A percentile compares a stretch with the other conserved stretches of the same genome.
These are phyloP conservation scores for Vaccinium macrocarpon DNA, from an alignment of 148 eudicot genomes.

Conservation along the genomic window DNA sequence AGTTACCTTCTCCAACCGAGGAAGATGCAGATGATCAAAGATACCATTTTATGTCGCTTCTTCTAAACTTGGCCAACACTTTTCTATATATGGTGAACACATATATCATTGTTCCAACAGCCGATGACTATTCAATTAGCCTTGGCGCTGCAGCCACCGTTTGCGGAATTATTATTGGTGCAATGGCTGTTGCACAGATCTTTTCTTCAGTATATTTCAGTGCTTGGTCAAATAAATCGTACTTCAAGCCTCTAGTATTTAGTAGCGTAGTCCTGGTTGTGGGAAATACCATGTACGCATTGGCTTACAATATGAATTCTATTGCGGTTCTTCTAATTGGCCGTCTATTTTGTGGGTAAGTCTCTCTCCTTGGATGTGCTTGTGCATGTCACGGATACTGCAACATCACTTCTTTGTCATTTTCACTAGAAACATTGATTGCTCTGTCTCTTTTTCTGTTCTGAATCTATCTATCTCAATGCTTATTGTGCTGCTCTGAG, in stretches of 20 bases:
- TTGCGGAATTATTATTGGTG: slow-evolving; percentile 78
- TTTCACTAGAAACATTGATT: background rate
- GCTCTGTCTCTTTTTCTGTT: background rate
- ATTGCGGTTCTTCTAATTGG: slow-evolving; percentile 68
- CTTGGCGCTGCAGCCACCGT: slow-evolving; percentile 87
- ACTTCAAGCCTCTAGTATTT: slow-evolving; percentile 67
- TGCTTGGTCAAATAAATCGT: slow-evolving; percentile 90
- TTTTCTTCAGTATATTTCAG: slow-evolving; percentile 86
- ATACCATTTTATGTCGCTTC: slow-evolving; percentile 72
- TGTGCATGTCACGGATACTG: background rate
- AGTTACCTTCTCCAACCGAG: slow-evolving; percentile 59
- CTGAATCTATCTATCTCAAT: background rate
- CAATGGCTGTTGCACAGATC: slow-evolving; percentile 84
- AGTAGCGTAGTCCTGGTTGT: slow-evolving; percentile 67
- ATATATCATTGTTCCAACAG: slow-evolving; percentile 84
- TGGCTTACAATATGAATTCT: slow-evolving; percentile 74
- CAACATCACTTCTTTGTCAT: background rate
- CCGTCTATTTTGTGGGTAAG: slow-evolving; percentile 76
- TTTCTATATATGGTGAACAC: slow-evolving; percentile 85
- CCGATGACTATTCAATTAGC: slow-evolving; percentile 78
- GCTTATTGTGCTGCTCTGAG: background rate
- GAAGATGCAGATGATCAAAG: slow-evolving; percentile 52
- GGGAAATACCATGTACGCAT: slow-evolving; percentile 67
- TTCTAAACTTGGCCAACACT: slow-evolving; percentile 71
- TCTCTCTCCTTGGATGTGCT: background rate